Conservation (phyloP, 208 protist species). For the Acanthamoeba castellanii region DNA sequence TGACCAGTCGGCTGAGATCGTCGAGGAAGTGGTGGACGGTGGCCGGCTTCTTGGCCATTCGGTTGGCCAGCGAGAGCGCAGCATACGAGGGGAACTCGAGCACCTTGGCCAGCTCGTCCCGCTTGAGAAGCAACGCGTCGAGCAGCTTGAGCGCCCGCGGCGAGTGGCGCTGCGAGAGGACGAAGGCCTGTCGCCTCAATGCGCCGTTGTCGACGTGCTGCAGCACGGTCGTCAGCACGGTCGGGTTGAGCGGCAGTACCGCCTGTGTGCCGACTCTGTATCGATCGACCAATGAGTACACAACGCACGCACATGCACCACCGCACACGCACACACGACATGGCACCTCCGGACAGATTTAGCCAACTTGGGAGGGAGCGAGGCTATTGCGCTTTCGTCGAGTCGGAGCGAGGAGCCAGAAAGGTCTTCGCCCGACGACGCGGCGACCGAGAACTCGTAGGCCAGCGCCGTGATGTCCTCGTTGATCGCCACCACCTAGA, state of each 20-base stretch:
- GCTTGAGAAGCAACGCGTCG: not conserved
- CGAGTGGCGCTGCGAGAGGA: not conserved
- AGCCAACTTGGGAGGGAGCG: not conserved
- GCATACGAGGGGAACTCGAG: constrained; percentile 32
- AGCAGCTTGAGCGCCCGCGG: not conserved
- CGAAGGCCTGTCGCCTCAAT: not conserved
- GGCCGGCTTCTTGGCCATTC: not conserved
- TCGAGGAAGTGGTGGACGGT: not conserved
- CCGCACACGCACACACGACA: too few relatives aligned
- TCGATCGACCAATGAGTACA: too few relatives aligned
- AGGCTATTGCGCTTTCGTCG: not conserved
- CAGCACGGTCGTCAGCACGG: not conserved
- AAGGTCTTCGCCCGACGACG: not conserved
- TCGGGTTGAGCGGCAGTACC: not conserved
- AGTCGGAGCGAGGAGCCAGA: not conserved
- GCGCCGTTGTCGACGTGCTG: not conserved
- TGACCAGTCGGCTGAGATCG: not conserved
- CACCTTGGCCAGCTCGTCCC: constrained; percentile 24
- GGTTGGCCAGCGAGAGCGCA: constrained; percentile 22
- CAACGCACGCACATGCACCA: too few relatives aligned
- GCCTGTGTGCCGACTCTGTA: not conserved
- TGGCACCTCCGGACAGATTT: not conserved
- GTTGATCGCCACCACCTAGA: constrained; percentile 19
- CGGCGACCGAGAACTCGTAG: not conserved
- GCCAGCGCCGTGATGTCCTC: not conserved